Evolutionary conservation across 306 rosid genomes (phyloP).

Genomic region (Medicago ruthenica): DNA sequence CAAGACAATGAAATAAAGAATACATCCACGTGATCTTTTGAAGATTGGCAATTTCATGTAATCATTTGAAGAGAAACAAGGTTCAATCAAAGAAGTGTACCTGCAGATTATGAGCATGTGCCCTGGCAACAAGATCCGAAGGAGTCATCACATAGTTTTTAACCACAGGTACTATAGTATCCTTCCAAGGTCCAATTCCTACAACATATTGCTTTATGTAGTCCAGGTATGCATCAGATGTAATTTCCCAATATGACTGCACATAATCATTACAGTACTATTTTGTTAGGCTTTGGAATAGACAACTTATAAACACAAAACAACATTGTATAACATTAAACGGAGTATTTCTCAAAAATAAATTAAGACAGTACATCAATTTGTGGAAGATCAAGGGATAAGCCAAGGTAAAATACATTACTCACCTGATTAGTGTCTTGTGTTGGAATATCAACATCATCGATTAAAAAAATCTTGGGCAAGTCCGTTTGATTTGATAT

Average conservation of each 20-base stretch:
- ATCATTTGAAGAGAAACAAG: constrained; percentile 22
- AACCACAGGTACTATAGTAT: constrained; percentile 69
- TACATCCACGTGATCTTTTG: not conserved
- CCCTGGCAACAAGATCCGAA: constrained; percentile 76
- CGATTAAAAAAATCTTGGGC: constrained; percentile 79
- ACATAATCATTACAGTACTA: constrained; percentile 31
- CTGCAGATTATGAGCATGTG: constrained; percentile 88
- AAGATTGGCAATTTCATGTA: not conserved
- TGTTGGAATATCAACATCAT: constrained; percentile 61
- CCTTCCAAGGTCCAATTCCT: constrained; percentile 98
- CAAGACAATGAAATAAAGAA: constrained; percentile 13
- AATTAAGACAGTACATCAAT: not conserved
- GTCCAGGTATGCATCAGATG: constrained; percentile 71
- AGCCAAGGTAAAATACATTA: constrained; percentile 24
- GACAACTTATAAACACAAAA: constrained; percentile 17
- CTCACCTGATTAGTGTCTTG: constrained; percentile 93
- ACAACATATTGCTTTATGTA: constrained; percentile 77
- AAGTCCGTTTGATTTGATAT: constrained; percentile 73
- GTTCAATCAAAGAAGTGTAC: constrained; percentile 46
- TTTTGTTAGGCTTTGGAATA: constrained; percentile 33
- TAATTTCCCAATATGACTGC: constrained; percentile 96
- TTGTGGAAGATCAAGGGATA: constrained; percentile 8
- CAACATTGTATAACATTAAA: constrained; percentile 13
- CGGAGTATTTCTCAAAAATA: not conserved
- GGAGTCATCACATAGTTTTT: constrained; percentile 63